These are phyloP conservation scores for Cucumis melo DNA, from an alignment of 306 rosid species.

Conservation along the genomic window DNA sequence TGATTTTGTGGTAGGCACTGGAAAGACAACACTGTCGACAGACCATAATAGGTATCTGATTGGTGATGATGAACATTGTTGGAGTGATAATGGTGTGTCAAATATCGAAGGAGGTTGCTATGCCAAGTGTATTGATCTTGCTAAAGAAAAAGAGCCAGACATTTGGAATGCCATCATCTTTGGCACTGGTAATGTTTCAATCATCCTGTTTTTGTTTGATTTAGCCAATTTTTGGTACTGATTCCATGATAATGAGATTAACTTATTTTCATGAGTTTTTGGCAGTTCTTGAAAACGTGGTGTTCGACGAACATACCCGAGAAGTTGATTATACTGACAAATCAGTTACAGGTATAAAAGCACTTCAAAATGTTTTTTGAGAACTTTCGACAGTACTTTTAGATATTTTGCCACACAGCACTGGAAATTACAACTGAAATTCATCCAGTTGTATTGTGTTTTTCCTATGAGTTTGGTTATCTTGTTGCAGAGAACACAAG, in stretches of 20 bases:
- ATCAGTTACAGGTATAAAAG: slow-evolving; percentile 59
- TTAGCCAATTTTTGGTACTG: background rate
- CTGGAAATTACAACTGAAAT: background rate
- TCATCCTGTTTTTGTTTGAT: background rate
- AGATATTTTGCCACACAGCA: background rate
- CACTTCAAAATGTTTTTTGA: background rate
- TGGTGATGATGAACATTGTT: slow-evolving; percentile 88
- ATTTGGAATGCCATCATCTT: slow-evolving; percentile 86
- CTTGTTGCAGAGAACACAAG: slow-evolving; percentile 66
- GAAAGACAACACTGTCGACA: slow-evolving; percentile 80
- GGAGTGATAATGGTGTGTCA: slow-evolving; percentile 73
- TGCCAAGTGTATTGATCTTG: slow-evolving; percentile 83
- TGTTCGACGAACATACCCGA: slow-evolving; percentile 67
- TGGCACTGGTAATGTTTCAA: slow-evolving; percentile 49
- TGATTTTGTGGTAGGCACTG: slow-evolving; percentile 39
- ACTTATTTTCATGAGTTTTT: background rate
- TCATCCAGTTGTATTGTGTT: background rate
- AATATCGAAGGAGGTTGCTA: slow-evolving; percentile 97
- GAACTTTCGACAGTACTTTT: background rate
- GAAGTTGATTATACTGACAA: slow-evolving; percentile 78
- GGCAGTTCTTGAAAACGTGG: slow-evolving; percentile 82
- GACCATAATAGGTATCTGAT: slow-evolving; percentile 67
- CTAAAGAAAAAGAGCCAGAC: slow-evolving; percentile 73
- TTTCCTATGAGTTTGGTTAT: background rate
- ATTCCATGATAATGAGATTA: background rate